These are phyloP conservation scores for Yamadazyma nakazawae DNA, from an alignment of 805 yeast species.

Conservation along the genomic window DNA sequence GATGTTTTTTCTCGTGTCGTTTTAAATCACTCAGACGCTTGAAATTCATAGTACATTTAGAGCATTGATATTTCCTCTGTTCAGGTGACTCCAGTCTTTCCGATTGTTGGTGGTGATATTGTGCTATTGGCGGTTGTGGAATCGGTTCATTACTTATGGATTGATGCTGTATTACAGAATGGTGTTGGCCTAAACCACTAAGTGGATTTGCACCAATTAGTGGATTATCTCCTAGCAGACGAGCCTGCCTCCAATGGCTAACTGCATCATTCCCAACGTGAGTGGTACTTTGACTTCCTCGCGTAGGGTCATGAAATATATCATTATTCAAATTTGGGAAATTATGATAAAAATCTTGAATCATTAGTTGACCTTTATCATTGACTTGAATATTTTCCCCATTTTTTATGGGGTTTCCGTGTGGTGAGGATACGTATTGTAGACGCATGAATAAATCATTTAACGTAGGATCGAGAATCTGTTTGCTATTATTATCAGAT, in stretches of 20 bases:
- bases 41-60: constrained; percentile 59
- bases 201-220: constrained; percentile 8
- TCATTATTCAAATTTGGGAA: constrained; percentile 45
- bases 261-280: neutral
- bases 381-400: constrained; percentile 32
- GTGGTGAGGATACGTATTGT: constrained; percentile 58
- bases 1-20: constrained; percentile 73
- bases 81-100: constrained; percentile 6
- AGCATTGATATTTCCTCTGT: constrained; percentile 50
- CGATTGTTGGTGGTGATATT: neutral
- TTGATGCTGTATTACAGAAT: neutral
- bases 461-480: constrained; percentile 59
- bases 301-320: constrained; percentile 22
- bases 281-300: constrained; percentile 1
- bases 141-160: neutral
- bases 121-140: neutral
- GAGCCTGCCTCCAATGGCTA: constrained; percentile 3
- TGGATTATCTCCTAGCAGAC: constrained; percentile 12
- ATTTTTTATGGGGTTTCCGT: constrained; percentile 47
- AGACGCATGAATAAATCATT: constrained; percentile 54
- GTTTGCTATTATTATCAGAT: constrained; percentile 46
- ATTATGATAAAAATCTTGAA: constrained; percentile 37
- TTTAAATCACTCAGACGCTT: constrained; percentile 67
- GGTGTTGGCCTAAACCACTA: neutral
- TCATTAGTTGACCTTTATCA: constrained; percentile 40